These are phyloP conservation scores for Draba incana DNA, from an alignment of 345 rosid genomes.

Conservation along the genomic window DNA sequence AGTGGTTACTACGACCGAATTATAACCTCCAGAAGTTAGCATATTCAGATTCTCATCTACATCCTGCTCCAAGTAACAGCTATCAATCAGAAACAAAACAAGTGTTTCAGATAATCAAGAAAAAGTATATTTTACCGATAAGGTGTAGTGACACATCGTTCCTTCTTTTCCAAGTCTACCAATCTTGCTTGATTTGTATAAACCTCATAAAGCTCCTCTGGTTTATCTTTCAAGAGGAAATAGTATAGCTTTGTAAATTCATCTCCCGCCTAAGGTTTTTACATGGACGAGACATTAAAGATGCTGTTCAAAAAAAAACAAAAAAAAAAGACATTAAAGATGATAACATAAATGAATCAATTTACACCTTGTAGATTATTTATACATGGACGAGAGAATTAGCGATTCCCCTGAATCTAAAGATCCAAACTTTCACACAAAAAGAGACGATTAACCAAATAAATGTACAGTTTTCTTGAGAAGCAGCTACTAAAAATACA, in stretches of 20 bases:
- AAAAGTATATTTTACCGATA: too few species aligned
- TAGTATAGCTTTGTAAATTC: constrained; percentile 46
- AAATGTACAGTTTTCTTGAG: too few species aligned
- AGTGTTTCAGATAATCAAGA: too few species aligned
- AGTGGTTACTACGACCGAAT: constrained; percentile 48
- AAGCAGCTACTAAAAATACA: too few species aligned
- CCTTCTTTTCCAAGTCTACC: constrained; percentile 39
- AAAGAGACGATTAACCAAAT: too few species aligned
- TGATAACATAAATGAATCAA: too few species aligned
- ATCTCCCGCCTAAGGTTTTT: constrained; percentile 43
- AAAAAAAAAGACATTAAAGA: too few species aligned
- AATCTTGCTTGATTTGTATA: constrained; percentile 48
- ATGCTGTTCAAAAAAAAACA: too few species aligned
- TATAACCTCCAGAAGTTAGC: constrained; percentile 48
- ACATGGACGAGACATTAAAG: too few species aligned
- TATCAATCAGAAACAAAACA: constrained; percentile 27
- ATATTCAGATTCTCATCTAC: constrained; percentile 63
- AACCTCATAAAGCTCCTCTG: constrained; percentile 38
- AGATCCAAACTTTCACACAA: neutral
- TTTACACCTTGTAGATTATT: too few species aligned
- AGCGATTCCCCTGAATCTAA: constrained; percentile 12
- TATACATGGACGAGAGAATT: too few species aligned
- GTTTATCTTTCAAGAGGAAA: constrained; percentile 33
- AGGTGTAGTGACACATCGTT: constrained; percentile 35
- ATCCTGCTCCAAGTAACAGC: too few species aligned